A percentile compares a stretch with the other conserved stretches of the same genome.
Evolutionary conservation across 2,329 filamentous ascomycete genomes (phyloP).

Genomic region (Cladosporium sp.): DNA sequence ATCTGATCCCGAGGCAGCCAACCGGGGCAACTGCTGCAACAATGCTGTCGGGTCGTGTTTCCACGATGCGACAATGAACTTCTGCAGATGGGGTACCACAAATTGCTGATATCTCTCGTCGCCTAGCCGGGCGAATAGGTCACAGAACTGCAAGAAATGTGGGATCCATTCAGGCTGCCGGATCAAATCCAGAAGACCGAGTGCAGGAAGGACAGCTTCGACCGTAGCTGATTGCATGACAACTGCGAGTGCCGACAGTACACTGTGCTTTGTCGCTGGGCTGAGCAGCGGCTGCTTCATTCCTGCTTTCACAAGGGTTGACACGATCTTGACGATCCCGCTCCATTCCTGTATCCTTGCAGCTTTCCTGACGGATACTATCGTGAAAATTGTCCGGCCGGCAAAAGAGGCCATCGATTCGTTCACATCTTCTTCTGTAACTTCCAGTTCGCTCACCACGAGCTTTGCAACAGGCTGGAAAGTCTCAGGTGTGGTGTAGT

Average conservation of each 20-base stretch:
- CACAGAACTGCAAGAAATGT: slow-evolving; percentile 81
- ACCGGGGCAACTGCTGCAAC: slow-evolving; percentile 8
- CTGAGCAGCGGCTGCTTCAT: slow-evolving; percentile 17
- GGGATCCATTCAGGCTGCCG: slow-evolving; percentile 58
- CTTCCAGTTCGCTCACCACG: slow-evolving; percentile 48
- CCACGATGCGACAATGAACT: slow-evolving; percentile 73
- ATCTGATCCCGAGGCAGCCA: slow-evolving; percentile 1
- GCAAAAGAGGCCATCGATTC: slow-evolving; percentile 37
- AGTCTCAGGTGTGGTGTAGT: slow-evolving; percentile 69
- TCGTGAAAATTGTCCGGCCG: slow-evolving; percentile 56
- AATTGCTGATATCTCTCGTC: slow-evolving; percentile 68
- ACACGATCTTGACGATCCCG: slow-evolving; percentile 46
- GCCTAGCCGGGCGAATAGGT: slow-evolving; percentile 69
- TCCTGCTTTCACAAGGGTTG: slow-evolving; percentile 26
- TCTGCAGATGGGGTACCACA: slow-evolving; percentile 76
- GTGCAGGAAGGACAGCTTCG: slow-evolving; percentile 66
- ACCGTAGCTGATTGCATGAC: slow-evolving; percentile 71
- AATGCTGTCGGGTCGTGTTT: slow-evolving; percentile 21
- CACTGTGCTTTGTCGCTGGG: slow-evolving; percentile 32
- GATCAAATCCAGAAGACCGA: slow-evolving; percentile 59
- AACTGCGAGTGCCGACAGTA: slow-evolving; percentile 51
- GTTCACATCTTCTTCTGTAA: slow-evolving; percentile 29
- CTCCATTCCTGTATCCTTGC: slow-evolving; percentile 68
- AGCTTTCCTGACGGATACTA: slow-evolving; percentile 76
- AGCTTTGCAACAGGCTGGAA: slow-evolving; percentile 63